Evolutionary conservation across 2,329 filamentous ascomycete genomes (phyloP).

Genomic region (Colletotrichum musicola): DNA sequence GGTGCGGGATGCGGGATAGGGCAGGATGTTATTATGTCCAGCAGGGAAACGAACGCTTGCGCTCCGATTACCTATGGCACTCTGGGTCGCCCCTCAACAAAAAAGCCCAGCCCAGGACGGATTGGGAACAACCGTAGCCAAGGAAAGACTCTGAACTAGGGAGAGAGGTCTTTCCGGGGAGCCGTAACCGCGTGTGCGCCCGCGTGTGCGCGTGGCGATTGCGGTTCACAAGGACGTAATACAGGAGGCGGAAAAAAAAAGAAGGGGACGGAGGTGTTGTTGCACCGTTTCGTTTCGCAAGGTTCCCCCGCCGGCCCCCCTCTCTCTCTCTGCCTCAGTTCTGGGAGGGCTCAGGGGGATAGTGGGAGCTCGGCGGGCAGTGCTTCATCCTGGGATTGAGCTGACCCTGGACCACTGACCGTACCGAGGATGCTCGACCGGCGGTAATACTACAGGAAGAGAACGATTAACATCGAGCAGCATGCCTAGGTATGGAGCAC

Average conservation of each 20-base stretch:
- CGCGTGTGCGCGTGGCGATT: constrained; percentile 31
- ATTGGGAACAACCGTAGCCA: constrained; percentile 9
- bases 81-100: constrained; percentile 21
- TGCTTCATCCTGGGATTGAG: constrained; percentile 28
- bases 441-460: no score
- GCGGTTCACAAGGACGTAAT: neutral
- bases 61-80: neutral
- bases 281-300: constrained; percentile 33
- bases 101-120: constrained; percentile 7
- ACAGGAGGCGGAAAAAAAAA: neutral
- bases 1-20: constrained; percentile 14
- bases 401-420: neutral
- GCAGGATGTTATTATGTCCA: constrained; percentile 15
- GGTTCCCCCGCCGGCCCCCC: constrained; percentile 9
- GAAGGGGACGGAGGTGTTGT: constrained; percentile 23
- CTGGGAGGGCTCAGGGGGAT: constrained; percentile 10
- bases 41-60: constrained; percentile 1
- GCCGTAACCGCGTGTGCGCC: constrained; percentile 22
- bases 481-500: neutral
- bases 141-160: neutral
- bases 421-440: neutral
- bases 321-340: neutral
- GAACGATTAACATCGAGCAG: no score
- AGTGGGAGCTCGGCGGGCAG: neutral
- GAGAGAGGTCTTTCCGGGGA: constrained; percentile 1